These are phyloP conservation scores for Chamaecyparis obtusa DNA, from an alignment of 75 land plant genomes.

Conservation along the genomic window DNA sequence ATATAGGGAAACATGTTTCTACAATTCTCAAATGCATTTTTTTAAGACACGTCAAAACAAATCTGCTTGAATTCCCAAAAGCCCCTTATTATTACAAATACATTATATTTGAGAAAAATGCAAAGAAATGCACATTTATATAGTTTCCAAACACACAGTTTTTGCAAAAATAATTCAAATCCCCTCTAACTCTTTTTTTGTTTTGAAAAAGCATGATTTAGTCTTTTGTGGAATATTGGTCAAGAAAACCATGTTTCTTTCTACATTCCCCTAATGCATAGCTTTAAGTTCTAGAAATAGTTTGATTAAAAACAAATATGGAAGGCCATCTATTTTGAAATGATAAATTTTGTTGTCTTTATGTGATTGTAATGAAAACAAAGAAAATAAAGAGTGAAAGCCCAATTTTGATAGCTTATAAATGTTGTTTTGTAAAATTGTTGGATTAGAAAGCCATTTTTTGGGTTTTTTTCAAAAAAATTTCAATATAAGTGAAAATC, in stretches of 20 bases:
- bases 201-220: background rate
- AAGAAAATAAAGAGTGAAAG: background rate
- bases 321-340: background rate
- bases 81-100: background rate
- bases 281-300: too few relatives aligned
- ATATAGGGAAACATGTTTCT: background rate
- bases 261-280: background rate
- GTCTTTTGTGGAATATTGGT: background rate
- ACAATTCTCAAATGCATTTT: background rate
- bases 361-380: background rate
- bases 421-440: background rate
- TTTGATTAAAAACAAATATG: background rate
- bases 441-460: background rate
- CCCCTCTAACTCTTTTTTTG: background rate
- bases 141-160: background rate
- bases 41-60: background rate
- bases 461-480: background rate
- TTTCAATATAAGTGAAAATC: too few relatives aligned
- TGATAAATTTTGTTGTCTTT: background rate
- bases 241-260: background rate
- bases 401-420: background rate
- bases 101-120: background rate
- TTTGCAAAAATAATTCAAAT: background rate
- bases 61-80: background rate
- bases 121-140: background rate